Conservation (phyloP, 768 basidiomycete genomes). For the Brasilioporus rufonigricans region DNA sequence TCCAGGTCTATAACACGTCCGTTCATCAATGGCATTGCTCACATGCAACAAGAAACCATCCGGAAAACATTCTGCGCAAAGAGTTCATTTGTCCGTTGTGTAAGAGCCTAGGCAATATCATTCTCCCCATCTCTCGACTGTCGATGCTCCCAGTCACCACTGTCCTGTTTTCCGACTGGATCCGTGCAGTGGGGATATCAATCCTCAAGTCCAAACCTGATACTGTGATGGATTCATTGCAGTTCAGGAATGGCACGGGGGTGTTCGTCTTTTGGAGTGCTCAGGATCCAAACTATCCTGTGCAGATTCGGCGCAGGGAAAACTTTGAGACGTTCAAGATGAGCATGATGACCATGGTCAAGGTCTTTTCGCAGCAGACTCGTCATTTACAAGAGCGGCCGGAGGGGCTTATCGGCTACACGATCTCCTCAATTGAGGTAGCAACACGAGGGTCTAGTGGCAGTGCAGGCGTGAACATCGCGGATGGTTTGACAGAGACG, state of each 20-base stretch:
- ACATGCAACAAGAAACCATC: conserved; percentile 90
- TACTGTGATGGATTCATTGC: conserved; percentile 63
- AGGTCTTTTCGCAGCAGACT: conserved; percentile 81
- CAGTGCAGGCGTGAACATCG: conserved; percentile 44
- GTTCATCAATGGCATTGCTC: conserved; percentile 84
- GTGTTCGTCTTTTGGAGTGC: conserved; percentile 90
- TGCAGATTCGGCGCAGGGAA: conserved; percentile 51
- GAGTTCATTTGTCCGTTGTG: conserved; percentile 97
- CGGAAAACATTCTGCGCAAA: conserved; percentile 88
- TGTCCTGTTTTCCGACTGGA: conserved; percentile 82
- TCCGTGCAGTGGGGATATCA: conserved; percentile 83
- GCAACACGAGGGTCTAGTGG: conserved; percentile 66
- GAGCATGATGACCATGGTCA: conserved; percentile 79
- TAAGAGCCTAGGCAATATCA: conserved; percentile 93
- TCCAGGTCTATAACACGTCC: conserved; percentile 84
- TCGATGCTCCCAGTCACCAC: conserved; percentile 44
- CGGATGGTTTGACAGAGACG: conserved; percentile 66
- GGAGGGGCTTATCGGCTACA: conserved; percentile 88
- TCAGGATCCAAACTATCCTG: conserved; percentile 69
- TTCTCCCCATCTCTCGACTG: conserved; percentile 74
- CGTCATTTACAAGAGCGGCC: conserved; percentile 75
- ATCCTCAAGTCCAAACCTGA: conserved; percentile 85
- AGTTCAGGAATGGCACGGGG: conserved; percentile 77
- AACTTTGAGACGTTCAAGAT: conserved; percentile 68
- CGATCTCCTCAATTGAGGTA: conserved; percentile 78